Base-by-base conservation (phyloP, 2,329 filamentous ascomycete species). In the Alternaria panax region DNA sequence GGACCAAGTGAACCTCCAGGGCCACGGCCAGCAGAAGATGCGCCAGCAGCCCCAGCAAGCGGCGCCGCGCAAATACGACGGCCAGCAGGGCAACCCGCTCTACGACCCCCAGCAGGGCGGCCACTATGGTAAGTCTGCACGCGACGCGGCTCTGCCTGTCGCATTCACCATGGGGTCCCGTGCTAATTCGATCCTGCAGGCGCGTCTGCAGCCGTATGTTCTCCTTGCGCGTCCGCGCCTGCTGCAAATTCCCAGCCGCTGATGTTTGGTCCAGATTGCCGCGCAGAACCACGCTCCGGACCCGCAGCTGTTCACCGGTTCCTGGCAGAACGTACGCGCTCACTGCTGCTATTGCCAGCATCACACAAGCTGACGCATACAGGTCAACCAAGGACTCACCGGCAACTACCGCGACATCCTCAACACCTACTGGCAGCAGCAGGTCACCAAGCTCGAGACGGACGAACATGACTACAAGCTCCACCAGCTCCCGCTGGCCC, bases 371-470 rank as follows among this genome's bases (percentile, higher is more conserved):
- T 80, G 58, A 79, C 59, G 25, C 56, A 18, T 20, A 51, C 73
- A 96, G 92, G 92, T 98, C 66, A 96, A 96, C 75, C 95, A 99
- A 86, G 95, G 95, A 50, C 86, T 99, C 47, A 91, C 90, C 59
- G 93, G 93, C 63, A 90, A 91, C 63, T 97, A 97, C 79, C 94
- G 96, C 78, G 95, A 99, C 78, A 97, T 98, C 73, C 85, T 99
- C 71, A 97, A 96, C 42, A 97, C 94, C 6, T 99, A 99, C 82
- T 99, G 95, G 95, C 95, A 99, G 80, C 94, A 99, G 75, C 95
- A 93, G 64, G 97, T 99, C 81, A 94, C 90, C 68, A 93, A 96
- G 78, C 88, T 99, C 59, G 95, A 99, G 81, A 92, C 87, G 60
- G 95, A 98, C 72, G 92, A 91, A 48, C 95, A 99, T 79, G 95